A percentile compares a stretch with the other conserved stretches of the same genome.
phyloP scores from a whole-genome alignment of 1,284 basidiomycete species.

The Inonotus hispidus region DNA sequence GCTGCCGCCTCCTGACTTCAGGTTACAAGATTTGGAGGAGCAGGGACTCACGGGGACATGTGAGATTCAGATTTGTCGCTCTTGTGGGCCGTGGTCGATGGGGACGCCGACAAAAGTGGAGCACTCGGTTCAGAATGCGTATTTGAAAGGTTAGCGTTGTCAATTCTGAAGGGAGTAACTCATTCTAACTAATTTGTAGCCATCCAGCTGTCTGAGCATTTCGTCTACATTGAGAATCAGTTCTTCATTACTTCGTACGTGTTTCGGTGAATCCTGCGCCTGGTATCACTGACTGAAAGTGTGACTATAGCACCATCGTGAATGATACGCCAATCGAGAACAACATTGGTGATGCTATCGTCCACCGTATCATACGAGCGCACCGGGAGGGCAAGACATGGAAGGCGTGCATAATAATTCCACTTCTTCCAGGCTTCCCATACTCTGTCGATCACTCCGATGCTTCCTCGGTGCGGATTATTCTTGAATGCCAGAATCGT shows the following conservation, averaged over 20 bases:
- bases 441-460: conserved; percentile 91
- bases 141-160: conserved; percentile 65
- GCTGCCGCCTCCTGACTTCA: conserved; percentile 91
- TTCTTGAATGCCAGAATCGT: conserved; percentile 89
- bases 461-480: conserved; percentile 88
- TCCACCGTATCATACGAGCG: conserved; percentile 87
- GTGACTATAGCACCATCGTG: conserved; percentile 64
- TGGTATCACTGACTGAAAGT: not conserved
- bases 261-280: not conserved
- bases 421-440: conserved; percentile 90
- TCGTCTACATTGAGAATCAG: conserved; percentile 96
- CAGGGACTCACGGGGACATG: conserved; percentile 92
- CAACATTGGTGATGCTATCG: conserved; percentile 90
- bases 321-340: conserved; percentile 90
- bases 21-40: conserved; percentile 70
- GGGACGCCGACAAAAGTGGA: conserved; percentile 85
- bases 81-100: conserved; percentile 94
- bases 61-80: conserved; percentile 95
- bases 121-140: conserved; percentile 93
- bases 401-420: conserved; percentile 93
- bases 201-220: conserved; percentile 92
- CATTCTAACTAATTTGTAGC: conserved; percentile 41
- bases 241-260: conserved; percentile 94
- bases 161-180: not conserved
- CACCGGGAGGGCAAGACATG: conserved; percentile 79